A percentile compares a stretch with the other conserved stretches of the same genome.
Conservation (phyloP, 805 yeast genomes). For the Starmerella kuoi region DNA sequence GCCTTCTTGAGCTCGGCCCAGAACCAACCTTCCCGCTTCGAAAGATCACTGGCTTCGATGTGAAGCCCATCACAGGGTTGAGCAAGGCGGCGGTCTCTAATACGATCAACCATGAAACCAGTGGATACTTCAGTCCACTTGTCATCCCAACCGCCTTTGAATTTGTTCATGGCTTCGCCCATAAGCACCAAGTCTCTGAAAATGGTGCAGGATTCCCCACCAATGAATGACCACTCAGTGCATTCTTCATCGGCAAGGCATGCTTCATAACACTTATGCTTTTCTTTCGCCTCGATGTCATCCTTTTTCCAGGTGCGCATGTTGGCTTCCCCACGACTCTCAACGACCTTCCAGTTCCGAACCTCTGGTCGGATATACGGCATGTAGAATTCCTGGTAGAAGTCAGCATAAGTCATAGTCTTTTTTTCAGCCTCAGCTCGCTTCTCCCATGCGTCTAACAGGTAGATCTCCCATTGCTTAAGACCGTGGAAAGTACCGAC, state of each 20-base stretch:
- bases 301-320: neutral
- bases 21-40: neutral
- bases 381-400: slow-evolving; percentile 27
- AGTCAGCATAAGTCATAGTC: slow-evolving; percentile 23
- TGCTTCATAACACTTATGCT: slow-evolving; percentile 13
- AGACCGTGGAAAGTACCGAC: slow-evolving; percentile 29
- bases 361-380: slow-evolving; percentile 24
- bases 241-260: slow-evolving; percentile 19
- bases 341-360: slow-evolving; percentile 22
- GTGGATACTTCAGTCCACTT: slow-evolving; percentile 16
- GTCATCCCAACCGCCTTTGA: slow-evolving; percentile 1
- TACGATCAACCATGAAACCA: slow-evolving; percentile 28
- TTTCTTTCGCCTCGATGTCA: slow-evolving; percentile 5
- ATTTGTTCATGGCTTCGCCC: slow-evolving; percentile 16
- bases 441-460: slow-evolving; percentile 25
- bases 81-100: slow-evolving; percentile 17
- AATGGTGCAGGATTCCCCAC: slow-evolving; percentile 12
- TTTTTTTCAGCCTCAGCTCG: slow-evolving; percentile 9
- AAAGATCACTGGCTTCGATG: neutral
- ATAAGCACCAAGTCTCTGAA: slow-evolving; percentile 8
- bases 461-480: slow-evolving; percentile 24
- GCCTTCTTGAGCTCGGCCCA: neutral
- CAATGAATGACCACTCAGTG: slow-evolving; percentile 15
- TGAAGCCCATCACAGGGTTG: slow-evolving; percentile 3
- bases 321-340: neutral